Percentiles rank a stretch among this genome's conserved stretches.
Evolutionary conservation across 352 stramenopile genomes (phyloP).

Genomic region (Phytopythium cucurbitacearum): DNA sequence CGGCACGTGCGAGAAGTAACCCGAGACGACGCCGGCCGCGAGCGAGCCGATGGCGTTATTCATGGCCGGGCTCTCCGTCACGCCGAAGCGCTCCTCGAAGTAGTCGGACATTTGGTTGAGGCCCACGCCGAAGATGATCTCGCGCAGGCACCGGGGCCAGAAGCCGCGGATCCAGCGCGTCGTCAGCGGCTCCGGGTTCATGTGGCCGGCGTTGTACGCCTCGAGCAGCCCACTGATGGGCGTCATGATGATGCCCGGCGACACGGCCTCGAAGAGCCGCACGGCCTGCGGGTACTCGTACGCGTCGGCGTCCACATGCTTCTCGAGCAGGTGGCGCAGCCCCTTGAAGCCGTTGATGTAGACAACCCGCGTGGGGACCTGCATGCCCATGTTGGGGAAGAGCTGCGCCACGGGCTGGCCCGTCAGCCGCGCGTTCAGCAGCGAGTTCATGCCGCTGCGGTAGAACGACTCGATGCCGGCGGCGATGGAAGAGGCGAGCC

Average conservation of each 20-base stretch:
- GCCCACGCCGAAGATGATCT: constrained; percentile 93
- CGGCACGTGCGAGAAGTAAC: constrained; percentile 93
- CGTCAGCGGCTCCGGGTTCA: constrained; percentile 88
- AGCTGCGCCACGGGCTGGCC: constrained; percentile 72
- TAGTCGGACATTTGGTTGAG: constrained; percentile 94
- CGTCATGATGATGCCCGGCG: constrained; percentile 92
- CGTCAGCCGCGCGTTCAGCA: constrained; percentile 86
- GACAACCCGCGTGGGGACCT: constrained; percentile 89
- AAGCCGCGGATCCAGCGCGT: constrained; percentile 90
- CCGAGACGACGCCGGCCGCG: constrained; percentile 85
- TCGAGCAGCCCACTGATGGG: constrained; percentile 90
- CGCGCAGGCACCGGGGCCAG: constrained; percentile 76
- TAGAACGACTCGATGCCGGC: constrained; percentile 93
- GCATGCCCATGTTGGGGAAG: constrained; percentile 94
- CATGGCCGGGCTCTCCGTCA: constrained; percentile 61
- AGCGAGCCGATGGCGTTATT: constrained; percentile 89
- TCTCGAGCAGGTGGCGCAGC: constrained; percentile 81
- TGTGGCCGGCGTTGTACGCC: constrained; percentile 91
- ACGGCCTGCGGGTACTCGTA: constrained; percentile 81
- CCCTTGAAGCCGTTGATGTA: constrained; percentile 95
- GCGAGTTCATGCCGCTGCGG: constrained; percentile 89
- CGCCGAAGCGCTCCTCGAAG: constrained; percentile 88
- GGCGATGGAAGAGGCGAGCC: constrained; percentile 89
- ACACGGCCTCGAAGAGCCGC: constrained; percentile 73
- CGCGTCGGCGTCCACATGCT: constrained; percentile 76